Evolutionary conservation across 371 early-diverging fungal genomes (phyloP), one percentile per base, ranked within the genome.

Genomic region (Syncephalastrum racemosum): DNA sequence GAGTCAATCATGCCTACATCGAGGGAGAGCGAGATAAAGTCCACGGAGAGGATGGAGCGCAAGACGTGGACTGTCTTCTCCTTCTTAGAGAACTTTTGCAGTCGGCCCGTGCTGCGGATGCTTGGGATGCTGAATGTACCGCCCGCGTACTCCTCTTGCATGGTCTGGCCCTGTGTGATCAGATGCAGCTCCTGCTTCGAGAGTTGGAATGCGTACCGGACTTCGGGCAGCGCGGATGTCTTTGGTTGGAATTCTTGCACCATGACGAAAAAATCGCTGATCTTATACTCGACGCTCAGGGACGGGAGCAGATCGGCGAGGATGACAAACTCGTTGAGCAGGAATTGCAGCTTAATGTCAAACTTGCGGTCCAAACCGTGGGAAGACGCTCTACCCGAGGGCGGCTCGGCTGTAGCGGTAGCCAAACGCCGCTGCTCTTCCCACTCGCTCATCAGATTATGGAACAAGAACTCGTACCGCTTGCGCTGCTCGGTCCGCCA

Each of bases 401-500:
- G 3, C 52, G 55, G 39, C 14, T 31, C 36, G 10, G 36, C 36
- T 27, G 5, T 19, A 51, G n/a, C 55, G 60, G 58, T 4, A 65
- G 60, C 6, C 36, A 25, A n/a, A 49, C 47, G 4, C 39, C 80
- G 59, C 61, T 85, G 80, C 16, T 81, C 83, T 62, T 86, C 88
- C 83, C 80, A 84, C 51, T 89, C 90, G 46, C 79, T 80, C 64
- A 89, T 64, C n/a, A 90, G 61, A 18, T 83, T 83, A 51, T 88
- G 86, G 68, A 87, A 82, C 65, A 89, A 69, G 63, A 89, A 88
- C 56, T 87, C 88, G 61, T 89, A 91, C 4, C 81, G 70, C 46
- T 88, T 77, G 25, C 89, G 77, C 62, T 88, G 85, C 49, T 90
- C 90, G n/a, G 86, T 81, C 10, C 86, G 75, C 90, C 91, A 91